These are phyloP conservation scores for peach (Prunus persica) DNA, from an alignment of 306 rosid genomes.

Conservation along the genomic window DNA sequence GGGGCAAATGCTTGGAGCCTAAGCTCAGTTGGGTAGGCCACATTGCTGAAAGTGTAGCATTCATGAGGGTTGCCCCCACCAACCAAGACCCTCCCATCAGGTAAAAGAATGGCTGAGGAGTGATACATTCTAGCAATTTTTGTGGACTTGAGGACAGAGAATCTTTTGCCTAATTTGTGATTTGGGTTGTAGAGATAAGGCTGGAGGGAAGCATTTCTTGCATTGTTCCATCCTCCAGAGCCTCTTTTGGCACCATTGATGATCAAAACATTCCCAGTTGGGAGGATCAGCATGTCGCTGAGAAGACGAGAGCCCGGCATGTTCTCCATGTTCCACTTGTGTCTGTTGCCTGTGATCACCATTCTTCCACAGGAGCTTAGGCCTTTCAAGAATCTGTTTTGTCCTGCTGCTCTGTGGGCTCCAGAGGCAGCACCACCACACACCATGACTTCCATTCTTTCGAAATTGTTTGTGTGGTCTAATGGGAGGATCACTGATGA, in stretches of 20 bases:
- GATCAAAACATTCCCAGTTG: slow-evolving; percentile 59
- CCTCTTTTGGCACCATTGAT: slow-evolving; percentile 74
- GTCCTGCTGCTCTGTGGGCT: slow-evolving; percentile 48
- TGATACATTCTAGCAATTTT: slow-evolving; percentile 76
- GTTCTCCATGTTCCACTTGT: slow-evolving; percentile 70
- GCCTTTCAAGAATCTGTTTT: slow-evolving; percentile 41
- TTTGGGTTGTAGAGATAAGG: slow-evolving; percentile 66
- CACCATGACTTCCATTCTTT: slow-evolving; percentile 61
- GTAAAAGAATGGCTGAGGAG: slow-evolving; percentile 67
- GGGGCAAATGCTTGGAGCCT: slow-evolving; percentile 82
- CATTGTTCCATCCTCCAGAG: slow-evolving; percentile 60
- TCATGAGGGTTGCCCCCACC: slow-evolving; percentile 66
- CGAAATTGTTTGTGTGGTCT: slow-evolving; percentile 46
- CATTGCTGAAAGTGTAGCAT: slow-evolving; percentile 43
- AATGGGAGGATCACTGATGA: slow-evolving; percentile 78
- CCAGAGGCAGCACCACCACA: slow-evolving; percentile 81
- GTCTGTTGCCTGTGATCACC: slow-evolving; percentile 58
- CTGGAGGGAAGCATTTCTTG: slow-evolving; percentile 58
- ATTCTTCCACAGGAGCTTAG: slow-evolving; percentile 78
- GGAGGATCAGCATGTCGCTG: slow-evolving; percentile 72
- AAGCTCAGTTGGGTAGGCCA: slow-evolving; percentile 68
- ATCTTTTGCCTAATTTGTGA: slow-evolving; percentile 42
- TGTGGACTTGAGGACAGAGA: slow-evolving; percentile 44
- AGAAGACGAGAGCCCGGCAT: slow-evolving; percentile 80
- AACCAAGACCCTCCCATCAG: slow-evolving; percentile 73